These are phyloP conservation scores for Cyclanthera cordifolia DNA, from an alignment of 306 rosid genomes.

Conservation along the genomic window DNA sequence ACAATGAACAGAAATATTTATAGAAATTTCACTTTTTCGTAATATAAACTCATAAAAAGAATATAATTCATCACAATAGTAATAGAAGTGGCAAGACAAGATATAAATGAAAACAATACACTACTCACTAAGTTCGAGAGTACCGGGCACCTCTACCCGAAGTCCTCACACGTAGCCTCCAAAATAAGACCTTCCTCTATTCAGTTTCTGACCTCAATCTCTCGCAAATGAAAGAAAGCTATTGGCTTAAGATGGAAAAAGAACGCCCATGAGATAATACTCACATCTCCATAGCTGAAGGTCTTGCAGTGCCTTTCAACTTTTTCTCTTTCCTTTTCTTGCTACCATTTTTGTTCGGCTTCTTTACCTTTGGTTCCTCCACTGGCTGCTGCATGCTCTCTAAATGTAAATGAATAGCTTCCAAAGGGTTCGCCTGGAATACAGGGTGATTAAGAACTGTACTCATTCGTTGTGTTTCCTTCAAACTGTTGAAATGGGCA, in stretches of 20 bases:
- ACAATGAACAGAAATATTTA: no score
- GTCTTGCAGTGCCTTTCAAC: slow-evolving; percentile 28
- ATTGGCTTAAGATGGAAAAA: slow-evolving; percentile 11
- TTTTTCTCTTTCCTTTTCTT: slow-evolving; percentile 46
- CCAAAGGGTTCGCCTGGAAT: slow-evolving; percentile 48
- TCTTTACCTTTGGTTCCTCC: slow-evolving; percentile 40
- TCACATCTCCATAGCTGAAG: slow-evolving; percentile 49
- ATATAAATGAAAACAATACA: no score
- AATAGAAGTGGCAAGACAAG: no score
- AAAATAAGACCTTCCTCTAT: no score
- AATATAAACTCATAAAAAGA: no score
- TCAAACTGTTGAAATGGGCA: slow-evolving; percentile 40
- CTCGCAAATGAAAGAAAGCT: no score
- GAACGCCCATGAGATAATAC: neutral
- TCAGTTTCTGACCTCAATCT: no score
- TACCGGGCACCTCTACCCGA: no score
- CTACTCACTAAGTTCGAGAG: no score
- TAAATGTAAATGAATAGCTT: slow-evolving; percentile 44
- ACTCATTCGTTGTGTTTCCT: slow-evolving; percentile 44
- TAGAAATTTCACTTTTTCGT: no score
- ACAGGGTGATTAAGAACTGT: slow-evolving; percentile 40
- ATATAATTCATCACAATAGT: no score
- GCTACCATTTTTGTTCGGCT: slow-evolving; percentile 45
- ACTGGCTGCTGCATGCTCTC: slow-evolving; percentile 51
- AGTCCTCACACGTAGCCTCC: no score